Base-by-base conservation (phyloP, 2,329 filamentous ascomycete genomes). In the Phialocephala sp. region DNA sequence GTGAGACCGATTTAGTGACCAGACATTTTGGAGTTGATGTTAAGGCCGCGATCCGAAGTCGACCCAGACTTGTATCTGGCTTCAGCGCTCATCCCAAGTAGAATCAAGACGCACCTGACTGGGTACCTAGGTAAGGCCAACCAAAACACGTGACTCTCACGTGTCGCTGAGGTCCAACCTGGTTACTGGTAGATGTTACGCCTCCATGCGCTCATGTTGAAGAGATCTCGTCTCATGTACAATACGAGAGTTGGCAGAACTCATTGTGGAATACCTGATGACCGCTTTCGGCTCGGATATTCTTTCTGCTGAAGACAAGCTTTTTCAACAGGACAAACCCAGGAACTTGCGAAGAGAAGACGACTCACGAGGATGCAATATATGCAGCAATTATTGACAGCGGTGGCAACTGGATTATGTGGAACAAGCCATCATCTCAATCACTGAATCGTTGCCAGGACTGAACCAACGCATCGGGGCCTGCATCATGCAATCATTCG, bases 381-480 rank as follows among this genome's bases (percentile, higher is more conserved):
- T 50, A 50, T 24, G 45, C n/a, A 50, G 45, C 6, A 50, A 14
- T 8, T 50, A 50, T 50, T 50, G 45, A 50, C 45, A 50, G 45
- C 45, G 9, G n/a, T 20, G n/a, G n/a, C 8, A 20, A 22, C 6
- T 20, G 18, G n/a, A 24, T 50, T n/a, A 24, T n/a, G n/a, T 50
- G 45, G 45, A 50, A 22, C 45, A 50, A 50, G 45, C n/a, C n/a
- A 41, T 50, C 45, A 22, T 50, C n/a, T 22, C 45, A 11, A 20
- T 24, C 45, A 11, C 45, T 24, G 45, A n/a, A 24, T 20, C 45
- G 45, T 50, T n/a, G 15, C 15, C 37, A 41, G 37, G 45, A 50
- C n/a, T n/a, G 11, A 4, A 43, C 12, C 43, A 20, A 8, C 45
- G 20, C 45, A 27, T 20, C 22, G n/a, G 45, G 22, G n/a, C 45